Conservation (phyloP, 306 rosid species). For the Lagenaria siceraria region DNA sequence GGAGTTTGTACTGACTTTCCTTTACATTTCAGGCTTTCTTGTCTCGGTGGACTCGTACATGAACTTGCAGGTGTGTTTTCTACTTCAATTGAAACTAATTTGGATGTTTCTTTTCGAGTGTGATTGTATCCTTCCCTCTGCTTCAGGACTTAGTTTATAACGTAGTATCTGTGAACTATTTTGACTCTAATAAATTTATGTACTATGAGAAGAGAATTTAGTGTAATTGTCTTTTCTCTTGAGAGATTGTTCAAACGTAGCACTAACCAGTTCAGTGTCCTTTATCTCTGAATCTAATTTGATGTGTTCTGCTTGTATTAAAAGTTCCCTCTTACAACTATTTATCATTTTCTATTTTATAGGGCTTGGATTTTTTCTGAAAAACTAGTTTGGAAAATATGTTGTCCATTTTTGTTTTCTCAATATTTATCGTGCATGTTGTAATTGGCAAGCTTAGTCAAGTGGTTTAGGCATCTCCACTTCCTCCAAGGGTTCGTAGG, state of each 20-base stretch:
- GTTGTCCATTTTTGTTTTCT: too few species aligned
- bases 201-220: background rate
- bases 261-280: background rate
- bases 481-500: too few species aligned
- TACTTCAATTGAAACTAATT: background rate
- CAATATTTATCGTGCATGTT: too few species aligned
- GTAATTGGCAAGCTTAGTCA: too few species aligned
- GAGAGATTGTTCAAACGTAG: background rate
- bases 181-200: background rate
- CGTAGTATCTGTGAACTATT: background rate
- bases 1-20: background rate
- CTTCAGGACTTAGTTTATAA: background rate
- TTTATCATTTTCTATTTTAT: background rate
- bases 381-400: too few species aligned
- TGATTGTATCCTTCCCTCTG: background rate
- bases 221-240: background rate
- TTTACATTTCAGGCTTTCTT: background rate
- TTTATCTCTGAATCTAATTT: background rate
- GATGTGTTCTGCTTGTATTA: background rate
- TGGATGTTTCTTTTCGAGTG: background rate
- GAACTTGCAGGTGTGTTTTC: background rate
- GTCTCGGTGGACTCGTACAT: background rate
- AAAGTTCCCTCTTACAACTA: background rate
- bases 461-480: too few species aligned
- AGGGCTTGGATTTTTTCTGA: background rate